These are phyloP conservation scores for Pseudohalonectria lignicola DNA, from an alignment of 2,329 filamentous ascomycete genomes.

Conservation along the genomic window DNA sequence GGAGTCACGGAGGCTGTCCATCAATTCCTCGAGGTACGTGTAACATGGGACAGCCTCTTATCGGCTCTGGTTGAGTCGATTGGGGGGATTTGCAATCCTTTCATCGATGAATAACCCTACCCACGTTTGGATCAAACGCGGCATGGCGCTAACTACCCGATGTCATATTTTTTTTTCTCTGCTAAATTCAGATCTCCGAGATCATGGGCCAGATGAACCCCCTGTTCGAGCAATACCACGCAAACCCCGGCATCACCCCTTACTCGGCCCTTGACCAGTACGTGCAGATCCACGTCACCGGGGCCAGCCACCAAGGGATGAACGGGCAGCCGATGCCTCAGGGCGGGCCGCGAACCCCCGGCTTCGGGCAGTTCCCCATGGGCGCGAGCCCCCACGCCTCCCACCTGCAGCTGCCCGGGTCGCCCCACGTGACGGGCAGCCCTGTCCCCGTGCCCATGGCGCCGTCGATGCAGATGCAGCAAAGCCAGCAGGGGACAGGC, in stretches of 20 bases:
- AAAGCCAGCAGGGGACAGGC: slow-evolving; percentile 56
- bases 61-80: neutral
- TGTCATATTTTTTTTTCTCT: no score
- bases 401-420: slow-evolving; percentile 52
- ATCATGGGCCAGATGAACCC: slow-evolving; percentile 58
- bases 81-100: no score
- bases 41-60: no score
- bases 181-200: slow-evolving; percentile 55
- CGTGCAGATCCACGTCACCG: slow-evolving; percentile 34
- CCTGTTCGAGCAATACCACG: slow-evolving; percentile 46
- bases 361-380: slow-evolving; percentile 46
- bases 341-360: slow-evolving; percentile 38
- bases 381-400: slow-evolving; percentile 47
- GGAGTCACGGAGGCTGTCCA: slow-evolving; percentile 51
- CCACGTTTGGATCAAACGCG: no score
- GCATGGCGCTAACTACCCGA: no score
- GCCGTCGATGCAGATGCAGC: slow-evolving; percentile 55
- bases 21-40: slow-evolving; percentile 51
- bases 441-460: slow-evolving; percentile 38
- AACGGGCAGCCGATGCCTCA: slow-evolving; percentile 39
- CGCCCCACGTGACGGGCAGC: slow-evolving; percentile 45
- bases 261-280: slow-evolving; percentile 52
- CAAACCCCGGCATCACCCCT: slow-evolving; percentile 41
- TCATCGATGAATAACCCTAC: no score
- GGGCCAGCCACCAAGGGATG: slow-evolving; percentile 20